phyloP scores from a whole-genome alignment of 306 rosid species.

The Quercus berberidifolia region DNA sequence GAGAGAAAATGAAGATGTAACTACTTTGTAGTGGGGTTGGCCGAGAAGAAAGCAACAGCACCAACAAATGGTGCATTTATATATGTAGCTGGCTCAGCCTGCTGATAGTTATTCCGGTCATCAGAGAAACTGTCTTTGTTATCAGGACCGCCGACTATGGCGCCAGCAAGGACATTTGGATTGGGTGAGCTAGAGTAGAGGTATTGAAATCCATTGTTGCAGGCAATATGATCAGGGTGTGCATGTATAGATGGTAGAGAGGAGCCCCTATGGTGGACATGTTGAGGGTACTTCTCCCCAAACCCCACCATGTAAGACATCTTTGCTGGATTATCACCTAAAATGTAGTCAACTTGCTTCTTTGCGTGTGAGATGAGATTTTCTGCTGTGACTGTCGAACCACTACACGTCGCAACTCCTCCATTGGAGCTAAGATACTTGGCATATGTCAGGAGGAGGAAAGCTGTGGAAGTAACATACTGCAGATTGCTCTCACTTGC shows the following conservation, averaged over 20 bases:
- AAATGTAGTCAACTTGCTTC: slow-evolving; percentile 77
- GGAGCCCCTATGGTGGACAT: slow-evolving; percentile 77
- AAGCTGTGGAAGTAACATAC: slow-evolving; percentile 62
- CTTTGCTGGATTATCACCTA: slow-evolving; percentile 67
- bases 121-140: slow-evolving; percentile 57
- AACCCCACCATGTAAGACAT: slow-evolving; percentile 88
- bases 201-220: slow-evolving; percentile 61
- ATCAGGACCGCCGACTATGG: slow-evolving; percentile 93
- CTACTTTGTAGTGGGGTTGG: slow-evolving; percentile 10
- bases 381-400: slow-evolving; percentile 38
- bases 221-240: slow-evolving; percentile 36
- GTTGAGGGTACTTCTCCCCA: slow-evolving; percentile 61
- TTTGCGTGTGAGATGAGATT: slow-evolving; percentile 47
- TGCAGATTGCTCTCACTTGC: slow-evolving; percentile 85
- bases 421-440: slow-evolving; percentile 49
- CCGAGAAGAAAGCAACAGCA: slow-evolving; percentile 59
- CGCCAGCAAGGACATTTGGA: slow-evolving; percentile 75
- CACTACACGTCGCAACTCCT: slow-evolving; percentile 41
- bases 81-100: slow-evolving; percentile 86
- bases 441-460: slow-evolving; percentile 59
- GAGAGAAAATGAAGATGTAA: not conserved
- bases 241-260: slow-evolving; percentile 59
- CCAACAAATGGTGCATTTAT: slow-evolving; percentile 89
- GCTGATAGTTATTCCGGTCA: slow-evolving; percentile 73
- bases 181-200: slow-evolving; percentile 49